Base-by-base conservation (phyloP, 2,329 filamentous ascomycete species). In the Botrytis paeoniae region DNA sequence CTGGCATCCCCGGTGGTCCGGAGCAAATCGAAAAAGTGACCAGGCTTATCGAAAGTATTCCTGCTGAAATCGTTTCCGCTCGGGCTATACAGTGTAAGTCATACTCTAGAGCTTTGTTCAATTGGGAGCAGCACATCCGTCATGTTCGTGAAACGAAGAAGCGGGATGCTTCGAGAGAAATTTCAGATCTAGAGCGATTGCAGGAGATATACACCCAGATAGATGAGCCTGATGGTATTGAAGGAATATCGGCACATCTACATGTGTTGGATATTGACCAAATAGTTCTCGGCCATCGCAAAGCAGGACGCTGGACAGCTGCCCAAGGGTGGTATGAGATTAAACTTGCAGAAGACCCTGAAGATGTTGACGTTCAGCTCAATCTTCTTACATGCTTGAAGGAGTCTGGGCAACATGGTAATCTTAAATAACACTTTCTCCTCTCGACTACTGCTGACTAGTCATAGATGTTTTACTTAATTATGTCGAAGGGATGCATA, bases 261-360 rank as follows among this genome's bases (percentile, higher is more conserved):
- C 92, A 92, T 73, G 89, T 94, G 18, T 85, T 98, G n/a, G 93
- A 97, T 76, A 91, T 98, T 68, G 93, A 97, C 74, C 95, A 98
- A 80, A 95, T 98, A 80, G 92, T 98, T 45, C 86, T 98, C 72
- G 94, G 97, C 78, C 94, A 99, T 82, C 90, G 93, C 73, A 98
- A 97, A 81, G 93, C 95, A 32, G 96, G 96, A 6, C 88, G 95
- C 75, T 99, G 96, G 95, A 91, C 93, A 25, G 93, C 95, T 69
- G 96, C 95, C 37, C 96, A 98, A 83, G 97, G 93, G 75, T 99
- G 97, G 96, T 98, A 98, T 81, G 95, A 99, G 81, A 90, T 97
- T 76, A 91, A 95, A 75, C 86, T 98, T 48, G 91, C 92, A 4
- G 91, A 96, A 78, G 87, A 92, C 63, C 95, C 95, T 0, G 86